These are phyloP conservation scores for Neurospora sp. DNA, from an alignment of 495 filamentous ascomycete genomes.

Conservation along the genomic window DNA sequence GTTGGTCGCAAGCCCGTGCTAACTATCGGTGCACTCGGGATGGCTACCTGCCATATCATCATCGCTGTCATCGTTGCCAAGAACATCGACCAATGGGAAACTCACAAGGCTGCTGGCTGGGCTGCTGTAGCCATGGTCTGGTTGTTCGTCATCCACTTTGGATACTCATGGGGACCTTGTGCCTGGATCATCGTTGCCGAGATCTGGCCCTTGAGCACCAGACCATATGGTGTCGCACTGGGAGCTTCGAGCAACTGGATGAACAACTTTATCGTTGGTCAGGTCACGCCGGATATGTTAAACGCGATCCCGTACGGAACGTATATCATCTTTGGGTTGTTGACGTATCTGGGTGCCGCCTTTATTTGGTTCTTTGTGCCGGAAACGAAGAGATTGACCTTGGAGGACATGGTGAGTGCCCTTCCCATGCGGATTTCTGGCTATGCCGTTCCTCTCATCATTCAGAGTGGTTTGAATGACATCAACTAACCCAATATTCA, in stretches of 20 bases:
- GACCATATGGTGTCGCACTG: slow-evolving; percentile 63
- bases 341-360: slow-evolving; percentile 57
- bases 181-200: slow-evolving; percentile 65
- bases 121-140: slow-evolving; percentile 72
- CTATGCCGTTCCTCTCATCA: not conserved
- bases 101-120: slow-evolving; percentile 60
- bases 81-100: slow-evolving; percentile 46
- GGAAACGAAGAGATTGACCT: slow-evolving; percentile 57
- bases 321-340: slow-evolving; percentile 66
- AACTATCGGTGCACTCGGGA: slow-evolving; percentile 45
- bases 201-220: slow-evolving; percentile 65
- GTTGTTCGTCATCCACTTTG: slow-evolving; percentile 74
- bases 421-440: not conserved
- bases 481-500: not conserved
- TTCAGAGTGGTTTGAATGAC: not conserved
- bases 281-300: slow-evolving; percentile 71
- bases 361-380: slow-evolving; percentile 69
- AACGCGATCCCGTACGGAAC: slow-evolving; percentile 61
- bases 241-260: slow-evolving; percentile 55
- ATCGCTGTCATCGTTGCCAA: slow-evolving; percentile 63
- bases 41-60: slow-evolving; percentile 56
- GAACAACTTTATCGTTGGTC: slow-evolving; percentile 47
- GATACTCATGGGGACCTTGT: slow-evolving; percentile 63
- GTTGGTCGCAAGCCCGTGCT: slow-evolving; percentile 49
- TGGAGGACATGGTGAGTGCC: slow-evolving; percentile 43